phyloP scores from a whole-genome alignment of 2,329 filamentous ascomycete genomes.

The Botryotinia globosa region DNA sequence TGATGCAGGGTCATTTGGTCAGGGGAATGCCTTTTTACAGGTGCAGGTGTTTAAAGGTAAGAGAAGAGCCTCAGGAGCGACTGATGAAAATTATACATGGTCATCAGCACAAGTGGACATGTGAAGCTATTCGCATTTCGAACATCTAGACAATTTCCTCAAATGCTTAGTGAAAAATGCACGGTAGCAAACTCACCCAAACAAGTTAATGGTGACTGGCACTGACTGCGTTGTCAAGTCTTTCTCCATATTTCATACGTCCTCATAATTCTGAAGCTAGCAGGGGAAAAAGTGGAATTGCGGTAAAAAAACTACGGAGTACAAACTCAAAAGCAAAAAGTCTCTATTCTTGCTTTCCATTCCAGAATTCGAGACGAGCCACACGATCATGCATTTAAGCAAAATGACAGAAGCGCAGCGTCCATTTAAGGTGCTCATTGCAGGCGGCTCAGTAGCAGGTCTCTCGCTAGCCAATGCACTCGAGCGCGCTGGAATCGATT shows the following conservation, averaged over 20 bases:
- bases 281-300: background rate
- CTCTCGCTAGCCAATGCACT: slow-evolving; percentile 31
- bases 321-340: background rate
- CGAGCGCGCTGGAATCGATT: slow-evolving; percentile 27
- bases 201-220: background rate
- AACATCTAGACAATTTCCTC: background rate
- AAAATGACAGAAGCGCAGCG: slow-evolving; percentile 7
- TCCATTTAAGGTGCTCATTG: slow-evolving; percentile 28
- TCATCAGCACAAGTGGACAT: background rate
- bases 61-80: background rate
- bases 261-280: background rate
- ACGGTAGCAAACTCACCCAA: background rate
- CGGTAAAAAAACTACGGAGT: too few relatives aligned
- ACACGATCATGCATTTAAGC: background rate
- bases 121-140: background rate
- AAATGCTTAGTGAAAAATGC: background rate
- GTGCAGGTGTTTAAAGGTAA: background rate
- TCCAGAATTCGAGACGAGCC: background rate
- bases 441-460: slow-evolving; percentile 30
- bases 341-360: background rate
- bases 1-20: background rate
- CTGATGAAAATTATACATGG: background rate
- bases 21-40: background rate
- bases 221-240: background rate
- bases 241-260: background rate